Conservation (phyloP, 108 stramenopile species). For the Aurantiochytrium sp. region DNA sequence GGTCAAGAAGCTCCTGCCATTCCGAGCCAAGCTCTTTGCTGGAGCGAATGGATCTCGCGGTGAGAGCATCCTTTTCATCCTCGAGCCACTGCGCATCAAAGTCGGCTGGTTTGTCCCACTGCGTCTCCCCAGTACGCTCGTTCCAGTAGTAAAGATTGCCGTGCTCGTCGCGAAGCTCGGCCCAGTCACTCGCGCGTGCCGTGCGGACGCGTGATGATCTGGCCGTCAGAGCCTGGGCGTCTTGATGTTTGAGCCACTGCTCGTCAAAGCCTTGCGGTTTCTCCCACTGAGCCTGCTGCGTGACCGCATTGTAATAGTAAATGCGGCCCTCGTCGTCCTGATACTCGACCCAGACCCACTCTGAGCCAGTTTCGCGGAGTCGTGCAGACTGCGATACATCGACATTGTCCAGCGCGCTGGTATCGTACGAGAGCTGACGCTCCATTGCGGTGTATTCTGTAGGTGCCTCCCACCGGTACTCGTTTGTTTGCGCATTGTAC, state of each 20-base stretch:
- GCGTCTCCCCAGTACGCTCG: not conserved
- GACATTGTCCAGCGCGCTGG: not conserved
- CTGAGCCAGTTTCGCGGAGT: not conserved
- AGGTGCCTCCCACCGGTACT: not conserved
- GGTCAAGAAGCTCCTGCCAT: constrained; percentile 12
- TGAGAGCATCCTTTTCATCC: not conserved
- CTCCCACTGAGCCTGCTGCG: constrained; percentile 8
- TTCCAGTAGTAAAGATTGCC: not conserved
- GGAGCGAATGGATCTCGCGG: not conserved
- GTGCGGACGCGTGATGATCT: not conserved
- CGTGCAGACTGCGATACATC: not conserved
- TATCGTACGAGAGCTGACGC: not conserved
- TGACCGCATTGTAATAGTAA: not conserved
- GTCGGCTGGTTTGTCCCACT: not conserved
- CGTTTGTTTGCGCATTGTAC: not conserved
- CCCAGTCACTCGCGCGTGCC: not conserved
- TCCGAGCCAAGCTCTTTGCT: not conserved
- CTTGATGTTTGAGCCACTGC: not conserved
- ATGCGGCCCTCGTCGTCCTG: not conserved
- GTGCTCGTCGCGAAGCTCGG: not conserved
- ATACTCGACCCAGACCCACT: not conserved
- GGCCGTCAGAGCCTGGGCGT: not conserved
- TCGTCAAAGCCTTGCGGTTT: not conserved
- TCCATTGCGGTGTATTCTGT: not conserved
- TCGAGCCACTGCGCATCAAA: not conserved